These are phyloP conservation scores for Aureobasidium sp. DNA, from an alignment of 2,329 filamentous ascomycete genomes.

Conservation along the genomic window DNA sequence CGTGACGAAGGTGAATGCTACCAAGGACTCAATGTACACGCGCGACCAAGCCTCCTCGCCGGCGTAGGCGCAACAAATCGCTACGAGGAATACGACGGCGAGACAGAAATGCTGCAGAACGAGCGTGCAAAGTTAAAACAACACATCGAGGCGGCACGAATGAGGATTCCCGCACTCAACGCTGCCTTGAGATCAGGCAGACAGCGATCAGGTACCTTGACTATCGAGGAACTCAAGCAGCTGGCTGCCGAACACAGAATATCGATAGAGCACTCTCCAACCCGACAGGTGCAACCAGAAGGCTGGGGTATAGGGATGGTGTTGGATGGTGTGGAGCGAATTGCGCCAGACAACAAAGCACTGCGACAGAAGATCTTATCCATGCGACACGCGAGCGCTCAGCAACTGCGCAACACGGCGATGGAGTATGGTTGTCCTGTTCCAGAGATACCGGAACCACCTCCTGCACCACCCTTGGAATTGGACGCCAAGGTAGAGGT, in stretches of 20 bases:
- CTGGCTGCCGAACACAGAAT: background rate
- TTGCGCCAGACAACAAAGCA: constrained; percentile 2
- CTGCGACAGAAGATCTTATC: constrained; percentile 4
- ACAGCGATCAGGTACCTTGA: background rate
- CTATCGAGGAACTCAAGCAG: background rate
- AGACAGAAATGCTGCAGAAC: background rate
- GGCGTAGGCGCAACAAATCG: background rate
- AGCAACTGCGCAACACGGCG: background rate
- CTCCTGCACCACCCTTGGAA: background rate
- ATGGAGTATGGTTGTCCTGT: background rate
- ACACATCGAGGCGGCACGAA: background rate
- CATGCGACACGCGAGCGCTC: constrained; percentile 3
- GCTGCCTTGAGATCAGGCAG: background rate
- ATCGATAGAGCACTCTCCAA: background rate
- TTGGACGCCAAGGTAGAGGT: background rate
- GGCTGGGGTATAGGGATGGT: constrained; percentile 7
- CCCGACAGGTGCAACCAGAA: background rate
- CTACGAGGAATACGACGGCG: background rate
- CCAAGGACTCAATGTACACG: background rate
- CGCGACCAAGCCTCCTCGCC: constrained; percentile 3
- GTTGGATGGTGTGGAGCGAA: background rate
- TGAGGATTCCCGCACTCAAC: background rate
- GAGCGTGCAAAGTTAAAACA: background rate
- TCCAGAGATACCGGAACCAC: background rate
- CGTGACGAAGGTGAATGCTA: background rate